Base-by-base conservation (phyloP, 129 eudicot species). In the Mikania micrantha region DNA sequence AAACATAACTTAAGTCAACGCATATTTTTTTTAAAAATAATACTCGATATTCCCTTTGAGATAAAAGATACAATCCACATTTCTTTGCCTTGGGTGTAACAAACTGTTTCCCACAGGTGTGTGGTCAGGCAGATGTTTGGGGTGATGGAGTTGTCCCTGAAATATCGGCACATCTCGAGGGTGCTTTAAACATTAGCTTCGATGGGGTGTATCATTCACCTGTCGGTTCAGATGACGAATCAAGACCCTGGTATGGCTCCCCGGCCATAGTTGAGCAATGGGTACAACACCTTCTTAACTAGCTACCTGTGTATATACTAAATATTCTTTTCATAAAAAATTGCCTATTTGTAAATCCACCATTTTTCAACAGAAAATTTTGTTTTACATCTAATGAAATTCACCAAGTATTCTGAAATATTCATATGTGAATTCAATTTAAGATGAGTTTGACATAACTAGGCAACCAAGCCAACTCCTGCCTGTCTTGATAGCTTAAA, bases 81-180 rank as follows among this genome's bases (percentile, higher is more conserved):
- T 49, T 49, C 12, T 28, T 40, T 20, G 13, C 7, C 32, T 32
- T 62, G 48, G n/a, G 31, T 52, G 35, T 62, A 62, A 73, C 49
- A 20, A 8, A 8, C 6, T 39, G n/a, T 1, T 29, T n/a, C 22
- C 12, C 34, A 19, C 72, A 87, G 97, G 98, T 93, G 38, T 86
- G 98, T 70, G 98, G 98, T 8, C 81, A 79, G 78, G 96, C 96
- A 63, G 96, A 88, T 34, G 96, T 89, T 31, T 93, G 96, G 96
- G 96, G 98, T 6, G 98, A 93, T 71, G 98, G 96, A 2, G 95
- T 93, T 35, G 98, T 93, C 39, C 98, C 98, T 1, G 95, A 88
- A 69, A 77, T 86, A 59, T 86, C 96, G 3, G 96, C 98, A 25
- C 96, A 93, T 74, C 79, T 93, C 4, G 92, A 88, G 67, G 98